phyloP scores from a whole-genome alignment of 2,329 filamentous ascomycete species.

The Epichloe gansuensis region DNA sequence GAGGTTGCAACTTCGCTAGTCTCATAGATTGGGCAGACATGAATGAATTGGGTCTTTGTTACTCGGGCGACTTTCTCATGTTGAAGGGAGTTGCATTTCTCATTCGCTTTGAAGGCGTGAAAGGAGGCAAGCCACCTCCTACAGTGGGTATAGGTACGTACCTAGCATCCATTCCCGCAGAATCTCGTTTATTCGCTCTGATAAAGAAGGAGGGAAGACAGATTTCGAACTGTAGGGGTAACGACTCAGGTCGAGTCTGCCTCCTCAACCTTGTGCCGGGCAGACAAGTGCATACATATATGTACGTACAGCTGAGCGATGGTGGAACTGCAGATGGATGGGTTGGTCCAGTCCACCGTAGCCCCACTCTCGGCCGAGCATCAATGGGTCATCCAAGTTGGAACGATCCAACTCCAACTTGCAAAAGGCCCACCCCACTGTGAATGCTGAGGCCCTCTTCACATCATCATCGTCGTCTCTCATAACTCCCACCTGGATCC shows the following conservation, averaged over 20 bases:
- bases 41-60: too few species aligned
- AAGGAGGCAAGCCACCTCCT: not conserved
- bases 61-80: too few species aligned
- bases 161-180: not conserved
- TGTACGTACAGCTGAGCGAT: too few species aligned
- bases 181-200: not conserved
- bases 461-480: slow-evolving; percentile 3
- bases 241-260: not conserved
- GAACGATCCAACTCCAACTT: not conserved
- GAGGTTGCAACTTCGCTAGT: too few species aligned
- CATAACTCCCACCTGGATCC: not conserved
- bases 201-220: not conserved
- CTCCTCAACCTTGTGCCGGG: too few species aligned
- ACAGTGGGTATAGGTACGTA: not conserved
- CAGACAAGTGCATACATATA: too few species aligned
- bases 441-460: slow-evolving; percentile 2
- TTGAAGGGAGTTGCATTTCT: too few species aligned
- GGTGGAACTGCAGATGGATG: too few species aligned
- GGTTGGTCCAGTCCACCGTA: too few species aligned
- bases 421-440: slow-evolving; percentile 4
- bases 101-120: not conserved
- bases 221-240: not conserved
- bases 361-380: not conserved
- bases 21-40: too few species aligned
- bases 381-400: too few species aligned